Base-by-base conservation (phyloP, 75 land plant species). In the Adiantum capillusveneris region DNA sequence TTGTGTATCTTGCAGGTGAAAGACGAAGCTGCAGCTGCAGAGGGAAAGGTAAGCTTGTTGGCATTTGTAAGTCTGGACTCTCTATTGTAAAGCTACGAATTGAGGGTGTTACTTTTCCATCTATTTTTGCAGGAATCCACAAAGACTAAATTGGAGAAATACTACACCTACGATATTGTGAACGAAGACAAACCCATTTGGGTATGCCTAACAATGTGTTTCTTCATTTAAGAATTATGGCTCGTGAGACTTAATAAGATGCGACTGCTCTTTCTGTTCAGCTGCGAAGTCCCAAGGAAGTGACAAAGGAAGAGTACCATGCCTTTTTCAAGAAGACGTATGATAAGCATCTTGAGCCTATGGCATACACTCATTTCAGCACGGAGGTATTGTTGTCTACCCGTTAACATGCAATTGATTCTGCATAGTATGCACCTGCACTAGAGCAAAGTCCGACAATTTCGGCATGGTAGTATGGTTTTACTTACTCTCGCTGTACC, bases 151-250 rank as follows among this genome's bases (percentile, higher is more conserved):
- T 82, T 86, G 19, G 95, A 93, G 74, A 89, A 89, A 62, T 88
- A 83, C 54, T 93, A 83, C 81, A 95, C 90, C 62, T 93, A 95
- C 90, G 98, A 93, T 54, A 65, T 93, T 42, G 79, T 81, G 11
- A 93, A 93, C 71, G 98, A 93, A 57, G 86, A 96, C 29, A 89
- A 93, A 57, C 98, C 98, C 18, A 83, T 93, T 14, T 93, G 98
- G 98, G 98, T 93, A 70, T 51, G 50, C 2, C 14, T 14, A 46
- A 46, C 14, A 41, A 41, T 41, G 29, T 19, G 25, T 31, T 56
- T 64, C n/a, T n/a, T n/a, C n/a, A n/a, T n/a, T n/a, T n/a, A n/a
- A n/a, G n/a, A n/a, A n/a, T n/a, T n/a, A n/a, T n/a, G n/a, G n/a
- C n/a, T n/a, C n/a, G n/a, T n/a, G n/a, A n/a, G n/a, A n/a, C n/a